Evolutionary conservation across 2,329 filamentous ascomycete species (phyloP), one percentile per base, ranked within the genome.

Genomic region (Xylariaceae sp.): DNA sequence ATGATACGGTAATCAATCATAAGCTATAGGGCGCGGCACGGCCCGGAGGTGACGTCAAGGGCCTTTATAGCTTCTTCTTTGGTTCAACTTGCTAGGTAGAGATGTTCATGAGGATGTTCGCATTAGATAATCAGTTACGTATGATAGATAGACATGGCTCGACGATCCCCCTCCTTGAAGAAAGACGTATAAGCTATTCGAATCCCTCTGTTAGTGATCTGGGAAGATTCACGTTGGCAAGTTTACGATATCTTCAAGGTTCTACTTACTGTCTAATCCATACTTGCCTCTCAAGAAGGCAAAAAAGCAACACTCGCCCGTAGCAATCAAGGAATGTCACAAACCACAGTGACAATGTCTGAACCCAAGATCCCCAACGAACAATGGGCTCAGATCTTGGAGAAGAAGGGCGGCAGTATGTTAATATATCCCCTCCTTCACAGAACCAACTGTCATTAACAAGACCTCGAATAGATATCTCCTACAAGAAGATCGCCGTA

Each of bases 331-430:
- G 19, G 19, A 19, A 19, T 19, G 4, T 32, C 32, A 34, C 32
- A 34, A 34, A 35, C 19, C 35, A 51, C n/a, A 35, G 35, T 42
- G 40, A 54, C 5, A 32, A 58, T 56, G 55, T 37, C 53, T 32
- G 11, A 29, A 19, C 8, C 12, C 50, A 64, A 83, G 53, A 81
- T 96, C 67, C 92, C 92, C 56, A 82, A 80, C 49, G 85, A 85
- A 73, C 92, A 97, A 78, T 95, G 87, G 89, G 92, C 92, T 50
- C 88, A 94, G 74, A 89, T 97, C 64, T 79, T 94, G 65, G 88
- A 95, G 74, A 82, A 90, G 79, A 85, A 80, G 54, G 90, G 88
- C 64, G 86, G 85, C 53, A 82, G 85, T 77, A 77, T 67, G 81
- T 76, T 3, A 11, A 12, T 6, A 41, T 34, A 37, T 50, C 8